phyloP scores from a whole-genome alignment of 2,329 filamentous ascomycete genomes.

The Diaporthe eres region DNA sequence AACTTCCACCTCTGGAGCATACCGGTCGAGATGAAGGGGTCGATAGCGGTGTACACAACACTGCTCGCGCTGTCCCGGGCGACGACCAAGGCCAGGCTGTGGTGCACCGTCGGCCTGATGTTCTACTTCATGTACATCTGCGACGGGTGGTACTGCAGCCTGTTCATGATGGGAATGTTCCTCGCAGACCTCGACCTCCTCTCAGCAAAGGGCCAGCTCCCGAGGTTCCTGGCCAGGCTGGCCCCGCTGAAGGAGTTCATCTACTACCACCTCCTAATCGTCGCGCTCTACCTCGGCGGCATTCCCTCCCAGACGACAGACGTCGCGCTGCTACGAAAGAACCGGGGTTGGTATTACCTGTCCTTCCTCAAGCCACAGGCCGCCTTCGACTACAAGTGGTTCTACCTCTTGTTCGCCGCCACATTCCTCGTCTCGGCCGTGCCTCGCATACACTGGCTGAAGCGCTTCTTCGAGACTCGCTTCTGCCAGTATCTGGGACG shows the following conservation, averaged over 20 bases:
- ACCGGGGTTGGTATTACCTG: slow-evolving; percentile 72
- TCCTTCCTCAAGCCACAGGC: slow-evolving; percentile 76
- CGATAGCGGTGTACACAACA: slow-evolving; percentile 72
- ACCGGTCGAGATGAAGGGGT: slow-evolving; percentile 74
- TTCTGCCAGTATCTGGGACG: slow-evolving; percentile 74
- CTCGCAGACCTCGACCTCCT: slow-evolving; percentile 73
- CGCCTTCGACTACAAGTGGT: slow-evolving; percentile 77
- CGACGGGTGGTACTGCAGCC: slow-evolving; percentile 73
- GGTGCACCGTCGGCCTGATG: slow-evolving; percentile 66
- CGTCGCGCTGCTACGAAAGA: slow-evolving; percentile 64
- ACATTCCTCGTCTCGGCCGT: slow-evolving; percentile 68
- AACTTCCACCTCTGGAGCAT: slow-evolving; percentile 76
- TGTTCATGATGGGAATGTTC: slow-evolving; percentile 74
- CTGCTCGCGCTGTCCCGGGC: slow-evolving; percentile 70
- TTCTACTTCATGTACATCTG: slow-evolving; percentile 78
- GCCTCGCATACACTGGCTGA: slow-evolving; percentile 71
- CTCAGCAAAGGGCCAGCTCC: slow-evolving; percentile 62
- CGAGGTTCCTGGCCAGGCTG: slow-evolving; percentile 61
- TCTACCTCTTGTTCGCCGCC: slow-evolving; percentile 75
- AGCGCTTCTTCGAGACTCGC: slow-evolving; percentile 69
- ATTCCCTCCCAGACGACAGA: slow-evolving; percentile 67
- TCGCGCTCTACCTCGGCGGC: slow-evolving; percentile 71
- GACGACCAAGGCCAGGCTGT: slow-evolving; percentile 67
- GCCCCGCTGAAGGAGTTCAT: slow-evolving; percentile 65
- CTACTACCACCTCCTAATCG: slow-evolving; percentile 65